phyloP scores from a whole-genome alignment of 176 grass and related monocot species.

The Elymus sibiricus region DNA sequence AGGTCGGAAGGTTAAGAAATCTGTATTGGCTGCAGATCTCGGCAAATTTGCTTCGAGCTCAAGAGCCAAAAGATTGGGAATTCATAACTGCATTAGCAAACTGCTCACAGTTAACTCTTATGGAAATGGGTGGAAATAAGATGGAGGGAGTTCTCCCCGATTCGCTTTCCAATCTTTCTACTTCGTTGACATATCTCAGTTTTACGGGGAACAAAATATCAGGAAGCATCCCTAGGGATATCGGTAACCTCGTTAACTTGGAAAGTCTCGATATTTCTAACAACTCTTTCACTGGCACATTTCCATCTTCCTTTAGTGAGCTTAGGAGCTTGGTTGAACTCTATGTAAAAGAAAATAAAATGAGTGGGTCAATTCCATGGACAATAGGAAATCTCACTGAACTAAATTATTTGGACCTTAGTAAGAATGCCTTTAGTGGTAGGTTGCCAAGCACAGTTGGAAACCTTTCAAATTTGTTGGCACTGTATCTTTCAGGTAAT shows the following conservation, averaged over 20 bases:
- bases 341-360: background rate
- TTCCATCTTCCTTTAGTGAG: background rate
- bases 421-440: background rate
- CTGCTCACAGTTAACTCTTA: background rate
- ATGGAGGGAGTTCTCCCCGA: background rate
- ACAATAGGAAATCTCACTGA: constrained; percentile 30
- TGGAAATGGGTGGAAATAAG: background rate
- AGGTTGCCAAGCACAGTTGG: background rate
- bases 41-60: constrained; percentile 10
- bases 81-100: constrained; percentile 4
- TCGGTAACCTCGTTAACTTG: background rate
- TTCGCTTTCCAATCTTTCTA: constrained; percentile 1
- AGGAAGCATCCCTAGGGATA: constrained; percentile 2
- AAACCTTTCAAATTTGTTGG: background rate
- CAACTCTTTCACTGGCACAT: background rate
- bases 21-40: background rate
- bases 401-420: background rate
- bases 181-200: background rate
- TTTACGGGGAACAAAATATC: background rate
- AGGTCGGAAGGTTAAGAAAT: constrained; percentile 1
- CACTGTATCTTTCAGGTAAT: background rate
- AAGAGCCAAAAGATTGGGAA: constrained; percentile 30
- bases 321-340: no score
- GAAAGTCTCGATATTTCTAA: background rate
- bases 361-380: background rate